Conservation (phyloP, 495 filamentous ascomycete genomes). For the Gamarada debralockiae region DNA sequence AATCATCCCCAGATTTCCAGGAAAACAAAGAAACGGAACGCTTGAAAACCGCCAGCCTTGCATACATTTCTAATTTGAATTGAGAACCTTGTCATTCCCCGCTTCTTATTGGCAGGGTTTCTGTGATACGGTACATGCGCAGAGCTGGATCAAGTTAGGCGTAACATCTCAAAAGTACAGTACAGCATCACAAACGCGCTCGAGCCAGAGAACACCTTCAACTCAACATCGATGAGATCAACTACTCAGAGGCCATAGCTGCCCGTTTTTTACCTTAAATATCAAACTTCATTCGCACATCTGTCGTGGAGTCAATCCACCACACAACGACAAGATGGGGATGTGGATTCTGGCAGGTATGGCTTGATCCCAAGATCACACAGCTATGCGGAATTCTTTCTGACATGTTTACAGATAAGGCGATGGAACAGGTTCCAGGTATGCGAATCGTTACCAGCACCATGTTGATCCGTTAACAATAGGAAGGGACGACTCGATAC, state of each 20-base stretch:
- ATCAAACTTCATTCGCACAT: too few species aligned
- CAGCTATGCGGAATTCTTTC: background rate
- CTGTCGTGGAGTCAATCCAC: too few species aligned
- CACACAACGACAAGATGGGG: conserved; percentile 53
- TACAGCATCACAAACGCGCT: too few species aligned
- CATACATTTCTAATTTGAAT: too few species aligned
- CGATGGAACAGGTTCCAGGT: conserved; percentile 59
- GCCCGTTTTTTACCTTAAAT: too few species aligned
- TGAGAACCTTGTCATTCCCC: background rate
- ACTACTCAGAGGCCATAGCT: too few species aligned
- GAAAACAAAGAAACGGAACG: background rate
- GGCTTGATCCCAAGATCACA: background rate
- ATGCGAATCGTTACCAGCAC: conserved; percentile 5
- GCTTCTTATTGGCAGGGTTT: background rate
- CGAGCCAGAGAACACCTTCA: too few species aligned
- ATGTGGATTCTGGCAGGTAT: conserved; percentile 66
- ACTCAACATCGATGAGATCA: too few species aligned
- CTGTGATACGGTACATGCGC: too few species aligned
- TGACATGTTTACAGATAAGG: conserved; percentile 23
- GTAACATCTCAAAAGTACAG: too few species aligned
- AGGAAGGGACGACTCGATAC: conserved; percentile 59
- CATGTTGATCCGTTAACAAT: background rate
- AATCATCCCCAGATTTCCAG: background rate
- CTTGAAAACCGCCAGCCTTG: too few species aligned
- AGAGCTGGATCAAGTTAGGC: too few species aligned